A percentile compares a stretch with the other conserved stretches of the same genome.
Conservation (phyloP, 306 rosid genomes). For the Sicyos edulis region DNA sequence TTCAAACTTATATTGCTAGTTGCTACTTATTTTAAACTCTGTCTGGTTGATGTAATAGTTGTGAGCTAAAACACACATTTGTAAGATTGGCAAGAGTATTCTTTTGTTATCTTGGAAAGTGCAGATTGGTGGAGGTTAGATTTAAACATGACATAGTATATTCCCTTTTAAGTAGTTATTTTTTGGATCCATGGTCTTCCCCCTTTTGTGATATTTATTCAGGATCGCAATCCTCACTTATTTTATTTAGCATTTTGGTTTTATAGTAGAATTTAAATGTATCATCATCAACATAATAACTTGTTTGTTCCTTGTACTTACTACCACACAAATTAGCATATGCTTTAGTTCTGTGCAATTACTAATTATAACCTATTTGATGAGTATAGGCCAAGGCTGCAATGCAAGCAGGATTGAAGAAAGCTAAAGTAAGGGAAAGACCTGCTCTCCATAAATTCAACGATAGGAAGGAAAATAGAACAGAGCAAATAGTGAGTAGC, state of each 20-base stretch:
- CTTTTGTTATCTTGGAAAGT: background rate
- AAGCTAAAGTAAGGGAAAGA: conserved; percentile 53
- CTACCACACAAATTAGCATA: background rate
- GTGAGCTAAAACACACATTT: background rate
- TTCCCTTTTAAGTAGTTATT: background rate
- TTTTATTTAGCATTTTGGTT: background rate
- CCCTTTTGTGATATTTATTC: background rate
- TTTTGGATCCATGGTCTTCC: no score
- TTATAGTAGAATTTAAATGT: background rate
- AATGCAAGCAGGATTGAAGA: conserved; percentile 65
- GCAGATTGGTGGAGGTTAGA: conserved; percentile 12
- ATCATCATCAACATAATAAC: background rate
- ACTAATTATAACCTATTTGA: background rate
- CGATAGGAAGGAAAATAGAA: conserved; percentile 46
- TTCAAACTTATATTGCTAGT: background rate
- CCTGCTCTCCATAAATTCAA: conserved; percentile 40
- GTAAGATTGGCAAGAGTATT: background rate
- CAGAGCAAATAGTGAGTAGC: conserved; percentile 56
- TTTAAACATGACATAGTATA: background rate
- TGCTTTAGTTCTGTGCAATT: background rate
- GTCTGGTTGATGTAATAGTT: background rate
- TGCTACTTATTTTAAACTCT: background rate
- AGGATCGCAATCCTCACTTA: background rate
- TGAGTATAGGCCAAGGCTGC: conserved; percentile 80
- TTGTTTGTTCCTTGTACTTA: background rate